These are phyloP conservation scores for Microbotryum saponariae DNA, from an alignment of 1,284 basidiomycete genomes.

Conservation along the genomic window DNA sequence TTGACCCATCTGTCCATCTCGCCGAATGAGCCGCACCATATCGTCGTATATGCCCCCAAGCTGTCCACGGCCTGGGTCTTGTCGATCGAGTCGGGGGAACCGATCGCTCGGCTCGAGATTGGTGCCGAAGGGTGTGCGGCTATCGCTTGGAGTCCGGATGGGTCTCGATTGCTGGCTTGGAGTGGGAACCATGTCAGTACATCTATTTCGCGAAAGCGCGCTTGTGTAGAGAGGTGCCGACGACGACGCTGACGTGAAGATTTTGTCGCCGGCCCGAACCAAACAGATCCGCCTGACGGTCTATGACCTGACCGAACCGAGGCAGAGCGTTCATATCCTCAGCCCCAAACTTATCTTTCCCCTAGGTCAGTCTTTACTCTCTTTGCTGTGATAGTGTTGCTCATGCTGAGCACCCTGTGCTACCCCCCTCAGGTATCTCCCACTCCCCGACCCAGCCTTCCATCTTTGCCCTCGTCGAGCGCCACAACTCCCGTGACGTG, in stretches of 20 bases:
- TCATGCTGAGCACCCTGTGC: neutral
- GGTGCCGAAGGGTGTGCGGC: constrained; percentile 16
- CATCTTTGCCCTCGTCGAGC: constrained; percentile 30
- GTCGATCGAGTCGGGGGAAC: constrained; percentile 7
- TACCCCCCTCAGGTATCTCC: constrained; percentile 13
- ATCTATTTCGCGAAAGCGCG: neutral
- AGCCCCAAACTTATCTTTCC: constrained; percentile 23
- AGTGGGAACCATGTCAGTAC: constrained; percentile 12
- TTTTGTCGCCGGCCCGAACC: no score
- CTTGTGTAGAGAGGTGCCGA: neutral
- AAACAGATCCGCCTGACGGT: constrained; percentile 30
- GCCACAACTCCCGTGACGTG: constrained; percentile 27
- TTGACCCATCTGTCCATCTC: constrained; percentile 7
- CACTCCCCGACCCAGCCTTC: constrained; percentile 9
- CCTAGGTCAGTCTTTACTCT: constrained; percentile 6
- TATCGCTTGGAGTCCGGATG: constrained; percentile 6
- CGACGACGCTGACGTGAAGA: neutral
- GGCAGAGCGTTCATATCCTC: constrained; percentile 18
- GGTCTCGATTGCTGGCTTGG: constrained; percentile 12
- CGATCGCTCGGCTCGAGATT: constrained; percentile 15
- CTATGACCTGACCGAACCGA: constrained; percentile 13
- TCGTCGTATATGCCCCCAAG: constrained; percentile 5
- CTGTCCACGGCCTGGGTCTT: constrained; percentile 6
- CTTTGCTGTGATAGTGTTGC: no score
- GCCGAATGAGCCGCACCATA: neutral